Conservation (phyloP, 352 stramenopile genomes). For the Pythium sukuiense region DNA sequence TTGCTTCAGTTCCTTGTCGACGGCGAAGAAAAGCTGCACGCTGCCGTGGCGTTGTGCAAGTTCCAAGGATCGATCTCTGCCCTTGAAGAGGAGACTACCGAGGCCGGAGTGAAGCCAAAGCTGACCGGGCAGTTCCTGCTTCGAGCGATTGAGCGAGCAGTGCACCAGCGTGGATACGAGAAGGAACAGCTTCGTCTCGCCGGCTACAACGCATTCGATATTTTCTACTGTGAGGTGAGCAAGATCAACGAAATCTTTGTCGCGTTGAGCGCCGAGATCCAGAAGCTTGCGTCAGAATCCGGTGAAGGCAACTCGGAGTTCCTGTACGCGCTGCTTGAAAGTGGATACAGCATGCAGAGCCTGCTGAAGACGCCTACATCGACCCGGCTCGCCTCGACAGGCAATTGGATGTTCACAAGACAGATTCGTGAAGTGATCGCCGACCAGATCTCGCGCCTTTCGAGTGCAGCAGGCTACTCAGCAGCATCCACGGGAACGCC, state of each 20-base stretch:
- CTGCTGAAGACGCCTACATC: conserved; percentile 48
- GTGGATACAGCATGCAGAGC: conserved; percentile 67
- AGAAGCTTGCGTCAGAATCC: conserved; percentile 49
- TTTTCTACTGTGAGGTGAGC: conserved; percentile 88
- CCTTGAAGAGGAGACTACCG: conserved; percentile 27
- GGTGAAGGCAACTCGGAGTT: conserved; percentile 64
- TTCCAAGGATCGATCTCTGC: conserved; percentile 66
- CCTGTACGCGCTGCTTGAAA: conserved; percentile 62
- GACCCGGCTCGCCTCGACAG: conserved; percentile 31
- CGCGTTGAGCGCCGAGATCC: conserved; percentile 51
- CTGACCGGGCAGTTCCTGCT: conserved; percentile 66
- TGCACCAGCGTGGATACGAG: conserved; percentile 72
- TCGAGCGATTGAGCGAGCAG: conserved; percentile 71
- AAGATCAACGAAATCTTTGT: conserved; percentile 73
- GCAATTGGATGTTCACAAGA: conserved; percentile 63
- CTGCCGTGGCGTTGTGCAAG: conserved; percentile 72
- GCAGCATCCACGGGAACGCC: conserved; percentile 27
- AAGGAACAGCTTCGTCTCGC: conserved; percentile 77
- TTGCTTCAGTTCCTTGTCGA: conserved; percentile 55
- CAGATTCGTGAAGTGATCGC: conserved; percentile 61
- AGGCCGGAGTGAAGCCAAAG: conserved; percentile 25
- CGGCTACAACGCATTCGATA: conserved; percentile 85
- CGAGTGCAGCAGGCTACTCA: conserved; percentile 50
- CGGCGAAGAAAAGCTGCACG: conserved; percentile 76
- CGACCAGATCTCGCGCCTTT: conserved; percentile 63